These are phyloP conservation scores for Talaromyces sp. DNA, from an alignment of 2,329 filamentous ascomycete genomes.

Conservation along the genomic window DNA sequence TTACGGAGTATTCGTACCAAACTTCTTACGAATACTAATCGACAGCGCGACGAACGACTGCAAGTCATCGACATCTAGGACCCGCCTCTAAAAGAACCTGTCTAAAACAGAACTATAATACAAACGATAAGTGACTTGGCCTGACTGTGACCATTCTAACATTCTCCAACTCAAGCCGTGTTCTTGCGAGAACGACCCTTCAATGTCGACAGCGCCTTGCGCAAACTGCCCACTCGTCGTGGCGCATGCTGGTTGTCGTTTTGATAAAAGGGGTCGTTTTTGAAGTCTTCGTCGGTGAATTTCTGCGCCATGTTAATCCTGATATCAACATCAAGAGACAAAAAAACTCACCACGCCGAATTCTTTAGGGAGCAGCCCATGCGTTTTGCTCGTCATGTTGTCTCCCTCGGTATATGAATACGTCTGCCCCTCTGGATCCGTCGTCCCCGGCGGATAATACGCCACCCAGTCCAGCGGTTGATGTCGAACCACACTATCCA, in stretches of 20 bases:
- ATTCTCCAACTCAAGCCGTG: not conserved
- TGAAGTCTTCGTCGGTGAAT: slow-evolving; percentile 37
- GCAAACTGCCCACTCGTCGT: slow-evolving; percentile 9
- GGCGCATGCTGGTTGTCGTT: slow-evolving; percentile 9
- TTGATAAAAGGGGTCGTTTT: slow-evolving; percentile 34
- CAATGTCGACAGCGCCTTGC: slow-evolving; percentile 11
- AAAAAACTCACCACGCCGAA: slow-evolving; percentile 60
- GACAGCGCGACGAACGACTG: too few species aligned
- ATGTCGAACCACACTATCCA: slow-evolving; percentile 67
- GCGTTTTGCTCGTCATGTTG: slow-evolving; percentile 70
- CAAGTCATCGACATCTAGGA: not conserved
- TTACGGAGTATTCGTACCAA: not conserved
- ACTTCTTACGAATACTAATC: not conserved
- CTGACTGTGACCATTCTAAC: not conserved
- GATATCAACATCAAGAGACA: not conserved
- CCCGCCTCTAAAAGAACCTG: not conserved
- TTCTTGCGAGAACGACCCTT: slow-evolving; percentile 9
- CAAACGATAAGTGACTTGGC: not conserved
- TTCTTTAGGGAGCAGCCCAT: slow-evolving; percentile 67
- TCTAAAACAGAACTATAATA: not conserved
- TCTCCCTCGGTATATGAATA: slow-evolving; percentile 82
- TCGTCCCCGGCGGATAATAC: slow-evolving; percentile 65
- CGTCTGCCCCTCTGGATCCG: slow-evolving; percentile 62
- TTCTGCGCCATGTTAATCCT: slow-evolving; percentile 21
- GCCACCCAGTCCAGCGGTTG: slow-evolving; percentile 78